These are phyloP conservation scores for Nakataea oryzae DNA, from an alignment of 2,329 filamentous ascomycete species.

Conservation along the genomic window DNA sequence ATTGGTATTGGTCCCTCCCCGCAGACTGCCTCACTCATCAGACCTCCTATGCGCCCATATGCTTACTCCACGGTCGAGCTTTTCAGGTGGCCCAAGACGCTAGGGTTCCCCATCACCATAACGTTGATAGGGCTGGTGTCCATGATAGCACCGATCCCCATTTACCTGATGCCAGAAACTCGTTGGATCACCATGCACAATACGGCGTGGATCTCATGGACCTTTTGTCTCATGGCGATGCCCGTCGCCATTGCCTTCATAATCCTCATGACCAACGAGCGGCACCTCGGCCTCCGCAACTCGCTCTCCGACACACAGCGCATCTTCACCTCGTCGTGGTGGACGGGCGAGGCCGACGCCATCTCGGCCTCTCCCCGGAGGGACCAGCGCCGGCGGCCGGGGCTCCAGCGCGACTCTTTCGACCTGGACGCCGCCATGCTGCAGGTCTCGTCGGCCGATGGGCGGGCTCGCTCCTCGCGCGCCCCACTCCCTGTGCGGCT, in stretches of 20 bases:
- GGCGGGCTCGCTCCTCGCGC: conserved; percentile 7
- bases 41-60: neutral
- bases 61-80: neutral
- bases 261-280: conserved; percentile 53
- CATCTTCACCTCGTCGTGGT: conserved; percentile 57
- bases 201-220: conserved; percentile 59
- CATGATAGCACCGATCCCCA: conserved; percentile 45
- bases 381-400: conserved; percentile 27
- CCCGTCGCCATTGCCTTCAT: conserved; percentile 55
- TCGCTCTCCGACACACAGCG: conserved; percentile 56
- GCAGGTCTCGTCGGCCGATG: conserved; percentile 3
- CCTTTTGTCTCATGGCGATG: conserved; percentile 59
- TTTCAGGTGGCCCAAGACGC: conserved; percentile 45
- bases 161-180: conserved; percentile 44
- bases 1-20: conserved; percentile 35
- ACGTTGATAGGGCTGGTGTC: conserved; percentile 51
- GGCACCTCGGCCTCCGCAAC: conserved; percentile 50
- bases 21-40: neutral
- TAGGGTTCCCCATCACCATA: conserved; percentile 56
- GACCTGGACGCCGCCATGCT: conserved; percentile 21
- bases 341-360: conserved; percentile 46
- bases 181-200: conserved; percentile 50
- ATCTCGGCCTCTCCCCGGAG: conserved; percentile 22
- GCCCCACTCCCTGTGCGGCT: conserved; percentile 25
- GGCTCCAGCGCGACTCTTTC: conserved; percentile 23